Conservation (phyloP, 1,284 basidiomycete genomes). For the Meripilus lineatus region DNA sequence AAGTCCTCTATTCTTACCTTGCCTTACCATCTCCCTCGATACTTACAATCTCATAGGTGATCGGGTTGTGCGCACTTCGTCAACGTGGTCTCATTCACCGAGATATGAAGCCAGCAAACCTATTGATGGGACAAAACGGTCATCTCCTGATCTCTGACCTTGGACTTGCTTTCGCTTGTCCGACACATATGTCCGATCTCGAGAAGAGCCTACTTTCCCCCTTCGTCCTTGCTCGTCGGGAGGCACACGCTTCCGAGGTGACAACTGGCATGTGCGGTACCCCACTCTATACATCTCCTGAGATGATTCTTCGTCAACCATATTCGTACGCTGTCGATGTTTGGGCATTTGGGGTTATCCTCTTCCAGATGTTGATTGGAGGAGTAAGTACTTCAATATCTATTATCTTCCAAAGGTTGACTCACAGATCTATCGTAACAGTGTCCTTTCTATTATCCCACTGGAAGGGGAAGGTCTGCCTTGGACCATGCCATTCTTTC, state of each 20-base stretch:
- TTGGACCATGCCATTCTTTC: too few relatives aligned
- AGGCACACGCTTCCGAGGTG: background rate
- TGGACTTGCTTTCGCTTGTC: slow-evolving; percentile 46
- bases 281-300: background rate
- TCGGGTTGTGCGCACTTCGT: too few relatives aligned
- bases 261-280: background rate
- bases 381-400: background rate
- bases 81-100: slow-evolving; percentile 39
- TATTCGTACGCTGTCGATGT: background rate
- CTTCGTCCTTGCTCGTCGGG: too few relatives aligned
- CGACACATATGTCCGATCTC: too few relatives aligned
- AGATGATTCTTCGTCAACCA: background rate
- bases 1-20: background rate
- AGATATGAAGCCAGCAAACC: slow-evolving; percentile 66
- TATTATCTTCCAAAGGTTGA: too few relatives aligned
- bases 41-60: too few relatives aligned
- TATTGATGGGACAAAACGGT: slow-evolving; percentile 44
- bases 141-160: slow-evolving; percentile 62
- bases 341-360: background rate
- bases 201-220: too few relatives aligned
- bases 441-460: background rate
- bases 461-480: background rate
- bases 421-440: too few relatives aligned
- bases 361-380: background rate
- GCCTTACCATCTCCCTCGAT: background rate